Evolutionary conservation across 495 filamentous ascomycete genomes (phyloP).

Genomic region (Aspergillus heteromorphus): DNA sequence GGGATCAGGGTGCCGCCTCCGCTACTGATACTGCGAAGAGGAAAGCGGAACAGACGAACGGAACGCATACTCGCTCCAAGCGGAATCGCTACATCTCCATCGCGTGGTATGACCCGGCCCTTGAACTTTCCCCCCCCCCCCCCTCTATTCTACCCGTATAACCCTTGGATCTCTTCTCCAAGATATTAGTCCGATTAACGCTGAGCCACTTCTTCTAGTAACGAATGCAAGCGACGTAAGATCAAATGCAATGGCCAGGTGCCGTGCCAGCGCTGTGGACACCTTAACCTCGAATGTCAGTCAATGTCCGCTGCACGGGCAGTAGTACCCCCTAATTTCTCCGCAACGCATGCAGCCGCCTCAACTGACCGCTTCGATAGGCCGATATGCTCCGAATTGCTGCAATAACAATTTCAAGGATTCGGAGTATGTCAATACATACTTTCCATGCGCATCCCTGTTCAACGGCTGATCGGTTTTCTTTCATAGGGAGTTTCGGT

Average conservation of each 20-base stretch:
- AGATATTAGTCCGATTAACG: neutral
- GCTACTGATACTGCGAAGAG: constrained; percentile 38
- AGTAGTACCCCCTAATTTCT: neutral
- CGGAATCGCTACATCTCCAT: constrained; percentile 82
- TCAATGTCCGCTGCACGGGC: neutral
- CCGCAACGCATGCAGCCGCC: neutral
- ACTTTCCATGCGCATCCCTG: neutral
- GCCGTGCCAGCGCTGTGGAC: constrained; percentile 84
- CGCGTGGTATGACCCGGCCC: constrained; percentile 61
- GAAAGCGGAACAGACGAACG: constrained; percentile 44
- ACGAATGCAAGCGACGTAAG: constrained; percentile 90
- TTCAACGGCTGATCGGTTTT: constrained; percentile 8
- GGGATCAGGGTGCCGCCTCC: constrained; percentile 20
- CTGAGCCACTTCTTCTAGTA: constrained; percentile 33
- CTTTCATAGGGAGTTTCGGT: constrained; percentile 62
- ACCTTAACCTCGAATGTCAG: constrained; percentile 74
- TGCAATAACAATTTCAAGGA: constrained; percentile 78
- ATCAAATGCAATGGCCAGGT: constrained; percentile 93
- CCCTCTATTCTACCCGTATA: neutral
- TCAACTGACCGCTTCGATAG: constrained; percentile 16
- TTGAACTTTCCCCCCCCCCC: neutral
- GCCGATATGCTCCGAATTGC: constrained; percentile 86
- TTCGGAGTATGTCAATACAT: constrained; percentile 52
- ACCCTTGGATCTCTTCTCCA: neutral
- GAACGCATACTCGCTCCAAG: constrained; percentile 47